These are phyloP conservation scores for Aspergillus biplanus DNA, from an alignment of 495 filamentous ascomycete species.

Conservation along the genomic window DNA sequence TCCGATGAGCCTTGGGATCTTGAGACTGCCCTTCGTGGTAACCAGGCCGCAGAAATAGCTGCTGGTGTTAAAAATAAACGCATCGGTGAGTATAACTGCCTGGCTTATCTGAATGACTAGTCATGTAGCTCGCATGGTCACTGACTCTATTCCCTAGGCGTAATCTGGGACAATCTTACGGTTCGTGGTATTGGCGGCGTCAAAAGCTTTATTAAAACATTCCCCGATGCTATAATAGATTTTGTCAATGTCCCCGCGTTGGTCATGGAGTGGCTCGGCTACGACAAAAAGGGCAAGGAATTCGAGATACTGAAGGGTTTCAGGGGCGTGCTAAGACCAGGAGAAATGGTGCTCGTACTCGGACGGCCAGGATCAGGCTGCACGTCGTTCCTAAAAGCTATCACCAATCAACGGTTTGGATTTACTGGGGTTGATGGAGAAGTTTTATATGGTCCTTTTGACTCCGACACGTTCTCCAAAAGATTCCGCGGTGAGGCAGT, in stretches of 20 bases:
- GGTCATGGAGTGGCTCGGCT: constrained; percentile 58
- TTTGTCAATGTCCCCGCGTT: constrained; percentile 75
- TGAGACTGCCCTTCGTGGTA: constrained; percentile 68
- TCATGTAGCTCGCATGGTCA: background rate
- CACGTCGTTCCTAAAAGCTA: constrained; percentile 84
- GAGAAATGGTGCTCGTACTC: constrained; percentile 90
- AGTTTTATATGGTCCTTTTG: constrained; percentile 78
- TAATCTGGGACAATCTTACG: constrained; percentile 77
- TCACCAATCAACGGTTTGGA: constrained; percentile 79
- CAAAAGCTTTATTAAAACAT: constrained; percentile 79
- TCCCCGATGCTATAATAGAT: constrained; percentile 76
- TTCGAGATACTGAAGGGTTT: constrained; percentile 62
- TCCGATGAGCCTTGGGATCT: constrained; percentile 70
- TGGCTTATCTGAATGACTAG: background rate
- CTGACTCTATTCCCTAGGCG: constrained; percentile 45
- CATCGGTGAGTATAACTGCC: constrained; percentile 50
- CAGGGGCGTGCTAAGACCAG: constrained; percentile 65
- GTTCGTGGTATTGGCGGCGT: constrained; percentile 77
- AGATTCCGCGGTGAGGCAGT: constrained; percentile 79
- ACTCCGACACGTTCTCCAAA: constrained; percentile 58
- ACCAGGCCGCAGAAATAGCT: constrained; percentile 67
- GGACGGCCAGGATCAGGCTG: constrained; percentile 87
- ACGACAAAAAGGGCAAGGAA: constrained; percentile 64
- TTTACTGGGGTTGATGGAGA: constrained; percentile 78
- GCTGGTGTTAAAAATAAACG: constrained; percentile 80